These are phyloP conservation scores for Suhomyces bribrorum DNA, from an alignment of 1,139 yeast genomes.

Conservation along the genomic window DNA sequence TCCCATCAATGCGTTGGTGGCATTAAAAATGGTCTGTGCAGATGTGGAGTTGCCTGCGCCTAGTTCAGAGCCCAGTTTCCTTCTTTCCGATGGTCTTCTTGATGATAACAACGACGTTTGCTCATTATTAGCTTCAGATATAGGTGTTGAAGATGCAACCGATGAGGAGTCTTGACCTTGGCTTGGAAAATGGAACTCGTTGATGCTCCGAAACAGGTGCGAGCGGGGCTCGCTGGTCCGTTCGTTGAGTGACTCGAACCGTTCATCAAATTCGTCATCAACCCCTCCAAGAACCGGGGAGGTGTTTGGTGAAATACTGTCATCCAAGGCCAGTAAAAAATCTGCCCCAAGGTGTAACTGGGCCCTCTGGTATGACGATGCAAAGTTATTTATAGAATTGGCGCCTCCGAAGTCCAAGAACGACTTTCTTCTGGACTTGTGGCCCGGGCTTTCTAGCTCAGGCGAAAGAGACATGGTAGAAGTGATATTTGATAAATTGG, in stretches of 20 bases:
- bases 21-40: conserved; percentile 85
- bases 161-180: conserved; percentile 1
- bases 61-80: background rate
- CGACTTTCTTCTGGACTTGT: conserved; percentile 13
- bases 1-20: conserved; percentile 83
- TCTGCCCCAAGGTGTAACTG: conserved; percentile 51
- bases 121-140: background rate
- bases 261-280: conserved; percentile 7
- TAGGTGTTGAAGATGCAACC: background rate
- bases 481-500: background rate
- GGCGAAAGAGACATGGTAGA: conserved; percentile 3
- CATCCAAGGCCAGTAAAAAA: conserved; percentile 22
- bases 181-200: conserved; percentile 11
- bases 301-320: conserved; percentile 28
- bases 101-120: conserved; percentile 11
- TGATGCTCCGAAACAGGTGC: conserved; percentile 4
- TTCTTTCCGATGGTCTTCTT: conserved; percentile 1
- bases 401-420: conserved; percentile 43
- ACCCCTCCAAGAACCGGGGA: conserved; percentile 15
- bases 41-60: conserved; percentile 52
- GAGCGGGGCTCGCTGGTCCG: conserved; percentile 1
- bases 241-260: background rate
- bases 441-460: conserved; percentile 2
- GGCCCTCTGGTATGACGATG: conserved; percentile 76
- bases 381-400: conserved; percentile 75